A percentile compares a stretch with the other conserved stretches of the same genome.
phyloP scores from a whole-genome alignment of 441 rosid species.

The Adansonia madagascariensis region DNA sequence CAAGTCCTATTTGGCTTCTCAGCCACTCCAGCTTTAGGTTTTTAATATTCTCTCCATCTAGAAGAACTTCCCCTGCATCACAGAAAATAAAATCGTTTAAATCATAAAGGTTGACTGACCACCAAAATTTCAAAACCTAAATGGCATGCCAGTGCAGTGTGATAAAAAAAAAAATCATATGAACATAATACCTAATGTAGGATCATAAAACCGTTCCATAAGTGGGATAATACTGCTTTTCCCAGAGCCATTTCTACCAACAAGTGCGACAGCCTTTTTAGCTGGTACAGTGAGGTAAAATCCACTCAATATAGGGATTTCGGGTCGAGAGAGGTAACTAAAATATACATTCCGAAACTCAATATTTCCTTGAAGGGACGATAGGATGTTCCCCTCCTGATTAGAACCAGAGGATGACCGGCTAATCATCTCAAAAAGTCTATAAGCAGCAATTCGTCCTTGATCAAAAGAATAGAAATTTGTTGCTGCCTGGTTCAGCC shows the following conservation, averaged over 20 bases:
- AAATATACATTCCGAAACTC: slow-evolving; percentile 98
- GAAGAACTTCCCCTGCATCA: slow-evolving; percentile 94
- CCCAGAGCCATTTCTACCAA: slow-evolving; percentile 99
- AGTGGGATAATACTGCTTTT: slow-evolving; percentile 97
- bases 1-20: slow-evolving; percentile 91
- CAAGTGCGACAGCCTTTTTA: slow-evolving; percentile 95
- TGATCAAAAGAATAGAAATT: slow-evolving; percentile 98
- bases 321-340: slow-evolving; percentile 97
- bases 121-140: slow-evolving; percentile 26
- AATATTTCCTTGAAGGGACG: slow-evolving; percentile 82
- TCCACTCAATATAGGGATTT: slow-evolving; percentile 95
- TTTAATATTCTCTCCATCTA: slow-evolving; percentile 94
- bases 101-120: slow-evolving; percentile 23
- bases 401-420: slow-evolving; percentile 77
- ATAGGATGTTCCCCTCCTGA: slow-evolving; percentile 67
- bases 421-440: slow-evolving; percentile 98
- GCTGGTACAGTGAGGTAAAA: slow-evolving; percentile 98
- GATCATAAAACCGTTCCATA: slow-evolving; percentile 99
- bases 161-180: slow-evolving; percentile 12
- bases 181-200: slow-evolving; percentile 77
- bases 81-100: slow-evolving; percentile 29
- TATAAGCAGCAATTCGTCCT: slow-evolving; percentile 96
- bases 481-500: slow-evolving; percentile 98
- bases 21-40: slow-evolving; percentile 90
- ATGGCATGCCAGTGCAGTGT: slow-evolving; percentile 17